Conservation (phyloP, 2,329 filamentous ascomycete genomes). For the Graphilbum fragrans region DNA sequence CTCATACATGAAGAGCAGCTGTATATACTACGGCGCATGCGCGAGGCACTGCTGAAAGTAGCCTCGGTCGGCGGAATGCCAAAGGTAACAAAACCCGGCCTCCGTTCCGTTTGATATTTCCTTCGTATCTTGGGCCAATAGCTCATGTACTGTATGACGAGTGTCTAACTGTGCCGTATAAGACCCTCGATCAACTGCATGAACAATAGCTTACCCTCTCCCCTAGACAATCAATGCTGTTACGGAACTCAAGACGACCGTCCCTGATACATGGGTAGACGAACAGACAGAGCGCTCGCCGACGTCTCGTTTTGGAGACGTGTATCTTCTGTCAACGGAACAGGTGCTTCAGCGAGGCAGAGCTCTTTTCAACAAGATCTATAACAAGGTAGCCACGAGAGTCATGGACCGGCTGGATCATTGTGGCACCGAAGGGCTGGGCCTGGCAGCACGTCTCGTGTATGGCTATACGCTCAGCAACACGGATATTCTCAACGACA, state of each 20-base stretch:
- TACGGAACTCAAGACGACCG: slow-evolving; percentile 28
- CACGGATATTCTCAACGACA: slow-evolving; percentile 26
- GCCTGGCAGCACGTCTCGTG: slow-evolving; percentile 31
- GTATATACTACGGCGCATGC: slow-evolving; percentile 29
- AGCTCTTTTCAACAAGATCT: slow-evolving; percentile 33
- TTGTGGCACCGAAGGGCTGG: slow-evolving; percentile 37
- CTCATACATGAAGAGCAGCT: no score
- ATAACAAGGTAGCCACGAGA: slow-evolving; percentile 34
- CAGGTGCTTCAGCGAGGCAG: slow-evolving; percentile 29
- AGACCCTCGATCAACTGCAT: no score
- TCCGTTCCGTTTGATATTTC: no score
- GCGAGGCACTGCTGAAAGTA: slow-evolving; percentile 37
- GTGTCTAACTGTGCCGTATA: no score
- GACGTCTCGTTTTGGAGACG: slow-evolving; percentile 23
- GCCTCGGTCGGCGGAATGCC: slow-evolving; percentile 35
- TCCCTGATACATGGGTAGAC: no score
- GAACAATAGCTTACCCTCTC: no score
- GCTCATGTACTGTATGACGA: no score
- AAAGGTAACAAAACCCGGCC: slow-evolving; percentile 30
- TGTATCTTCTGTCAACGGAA: slow-evolving; percentile 21
- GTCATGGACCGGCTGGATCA: slow-evolving; percentile 35
- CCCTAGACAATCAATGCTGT: slow-evolving; percentile 33
- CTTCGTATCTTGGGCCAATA: no score
- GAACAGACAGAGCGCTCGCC: no score
- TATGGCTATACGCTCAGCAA: slow-evolving; percentile 39